Evolutionary conservation across 345 rosid genomes (phyloP), one percentile per base, ranked within the genome.

Genomic region (Eucalyptus regnans): DNA sequence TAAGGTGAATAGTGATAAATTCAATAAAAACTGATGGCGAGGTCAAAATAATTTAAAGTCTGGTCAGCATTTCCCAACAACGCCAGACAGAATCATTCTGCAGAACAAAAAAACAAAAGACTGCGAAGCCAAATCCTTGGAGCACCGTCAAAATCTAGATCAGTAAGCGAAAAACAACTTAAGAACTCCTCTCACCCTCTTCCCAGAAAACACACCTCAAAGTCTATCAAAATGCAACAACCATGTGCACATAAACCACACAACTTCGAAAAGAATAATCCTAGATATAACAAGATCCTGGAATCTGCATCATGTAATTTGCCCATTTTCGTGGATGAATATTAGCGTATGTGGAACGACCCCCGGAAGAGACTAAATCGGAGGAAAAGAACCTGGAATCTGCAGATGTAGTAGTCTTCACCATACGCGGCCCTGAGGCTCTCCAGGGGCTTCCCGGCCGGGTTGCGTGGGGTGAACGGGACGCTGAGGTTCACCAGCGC

Each of bases 331-430:
- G 46, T 18, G 46, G 44, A 71, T 71, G 81, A 17, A 71, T 71
- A 41, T 71, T 71, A 71, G 44, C 44, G 9, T 17, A 18, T 0
- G 13, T 71, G 81, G 48, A 17, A 11, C 20, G 80, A 33, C 44
- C 23, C 80, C 29, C 29, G 22, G 23, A 17, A 68, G 25, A 68
- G 80, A 68, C 43, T 33, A 18, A 68, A 33, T 17, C 8, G 43
- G 80, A 68, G 80, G 80, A 71, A 25, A 9, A 25, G 50, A 66
- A 96, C 99, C 98, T 97, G 98, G 91, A 97, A 92, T 87, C 96
- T 94, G 95, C 96, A 95, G 58, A 96, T 90, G 93, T 97, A 96
- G 91, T 93, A 96, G 85, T 96, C 97, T 86, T 95, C 95, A 58
- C 98, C 98, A 43, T 87, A 93, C 37, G 90, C 41, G 44, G 89